phyloP scores from a whole-genome alignment of 768 basidiomycete species.

The Kwoniella sp. region DNA sequence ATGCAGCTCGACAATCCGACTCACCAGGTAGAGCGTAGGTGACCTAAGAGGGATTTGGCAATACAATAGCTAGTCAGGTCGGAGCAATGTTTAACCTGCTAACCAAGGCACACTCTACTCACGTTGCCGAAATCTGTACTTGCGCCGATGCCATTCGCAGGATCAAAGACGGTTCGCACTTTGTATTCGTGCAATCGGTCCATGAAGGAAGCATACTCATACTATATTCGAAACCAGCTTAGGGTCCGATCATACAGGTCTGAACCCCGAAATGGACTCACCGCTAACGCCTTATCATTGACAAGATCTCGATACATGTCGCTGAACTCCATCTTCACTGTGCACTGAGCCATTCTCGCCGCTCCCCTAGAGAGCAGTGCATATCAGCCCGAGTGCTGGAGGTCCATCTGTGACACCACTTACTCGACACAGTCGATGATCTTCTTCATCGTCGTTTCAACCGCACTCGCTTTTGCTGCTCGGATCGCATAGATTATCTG shows the following conservation, averaged over 20 bases:
- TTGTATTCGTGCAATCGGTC: not conserved
- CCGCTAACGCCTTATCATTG: constrained; percentile 18
- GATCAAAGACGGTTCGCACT: not conserved
- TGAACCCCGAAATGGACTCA: too few relatives aligned
- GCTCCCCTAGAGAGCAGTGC: constrained; percentile 27
- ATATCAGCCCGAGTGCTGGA: too few relatives aligned
- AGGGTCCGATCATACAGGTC: too few relatives aligned
- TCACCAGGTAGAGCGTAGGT: too few relatives aligned
- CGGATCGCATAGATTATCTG: too few relatives aligned
- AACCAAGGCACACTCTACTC: constrained; percentile 8
- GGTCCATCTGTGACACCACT: too few relatives aligned
- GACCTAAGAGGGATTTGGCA: too few relatives aligned
- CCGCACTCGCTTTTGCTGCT: constrained; percentile 63
- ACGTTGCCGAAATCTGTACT: constrained; percentile 41
- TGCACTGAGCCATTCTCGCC: constrained; percentile 64
- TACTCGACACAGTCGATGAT: constrained; percentile 74
- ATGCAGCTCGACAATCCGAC: too few relatives aligned
- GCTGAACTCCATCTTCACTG: constrained; percentile 58
- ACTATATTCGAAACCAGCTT: not conserved
- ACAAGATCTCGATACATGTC: constrained; percentile 63
- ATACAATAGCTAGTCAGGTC: too few relatives aligned
- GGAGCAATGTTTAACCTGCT: constrained; percentile 7
- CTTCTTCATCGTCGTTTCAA: constrained; percentile 63
- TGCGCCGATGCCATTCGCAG: not conserved
- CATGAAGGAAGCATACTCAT: too few relatives aligned